These are phyloP conservation scores for Arthrobotrys sphaeroides DNA, from an alignment of 2,329 filamentous ascomycete genomes.

Conservation along the genomic window DNA sequence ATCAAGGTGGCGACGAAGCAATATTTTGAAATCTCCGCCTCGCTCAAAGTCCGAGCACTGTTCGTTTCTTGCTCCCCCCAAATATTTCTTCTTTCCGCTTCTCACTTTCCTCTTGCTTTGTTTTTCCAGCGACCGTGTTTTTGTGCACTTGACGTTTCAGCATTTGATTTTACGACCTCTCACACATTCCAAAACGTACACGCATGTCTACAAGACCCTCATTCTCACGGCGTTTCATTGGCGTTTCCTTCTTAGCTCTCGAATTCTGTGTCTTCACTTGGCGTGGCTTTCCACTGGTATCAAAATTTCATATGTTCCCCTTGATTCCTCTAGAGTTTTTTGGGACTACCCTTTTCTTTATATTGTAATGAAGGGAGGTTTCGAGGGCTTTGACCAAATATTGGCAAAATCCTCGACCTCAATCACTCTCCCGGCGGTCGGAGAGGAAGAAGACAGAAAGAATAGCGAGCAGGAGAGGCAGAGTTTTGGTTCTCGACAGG, in stretches of 20 bases:
- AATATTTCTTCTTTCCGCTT: neutral
- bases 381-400: conserved; percentile 9
- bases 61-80: neutral
- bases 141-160: conserved; percentile 26
- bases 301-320: conserved; percentile 19
- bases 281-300: conserved; percentile 22
- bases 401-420: neutral
- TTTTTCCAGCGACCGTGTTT: conserved; percentile 30
- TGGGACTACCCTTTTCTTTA: conserved; percentile 21
- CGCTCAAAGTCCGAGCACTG: conserved; percentile 4
- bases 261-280: conserved; percentile 1
- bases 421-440: neutral
- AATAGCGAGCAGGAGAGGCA: no score
- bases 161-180: conserved; percentile 27
- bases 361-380: conserved; percentile 6
- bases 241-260: conserved; percentile 23
- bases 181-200: conserved; percentile 45
- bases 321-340: conserved; percentile 13
- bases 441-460: no score
- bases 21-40: conserved; percentile 2
- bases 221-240: conserved; percentile 46
- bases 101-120: neutral
- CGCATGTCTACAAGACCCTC: conserved; percentile 41
- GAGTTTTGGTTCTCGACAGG: neutral
- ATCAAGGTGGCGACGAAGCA: neutral